A percentile compares a stretch with the other conserved stretches of the same genome.
These are phyloP conservation scores for Garcia nutans DNA, from an alignment of 345 rosid species.

Conservation along the genomic window DNA sequence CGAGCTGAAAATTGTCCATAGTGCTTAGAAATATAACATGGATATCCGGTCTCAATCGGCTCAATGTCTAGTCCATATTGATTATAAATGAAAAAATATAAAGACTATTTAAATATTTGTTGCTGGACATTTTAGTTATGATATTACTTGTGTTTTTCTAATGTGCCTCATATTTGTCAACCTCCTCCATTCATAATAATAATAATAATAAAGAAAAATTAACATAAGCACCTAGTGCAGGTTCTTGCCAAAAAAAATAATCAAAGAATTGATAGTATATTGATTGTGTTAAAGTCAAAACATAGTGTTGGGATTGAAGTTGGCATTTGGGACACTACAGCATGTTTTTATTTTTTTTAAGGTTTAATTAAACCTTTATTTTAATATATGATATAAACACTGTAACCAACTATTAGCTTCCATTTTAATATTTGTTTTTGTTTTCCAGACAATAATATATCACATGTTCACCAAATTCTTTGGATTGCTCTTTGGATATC, in stretches of 20 bases:
- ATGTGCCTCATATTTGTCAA: too few species aligned
- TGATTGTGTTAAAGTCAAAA: not conserved
- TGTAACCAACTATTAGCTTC: not conserved
- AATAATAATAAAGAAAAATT: too few species aligned
- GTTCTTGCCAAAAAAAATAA: not conserved
- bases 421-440: not conserved
- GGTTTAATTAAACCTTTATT: not conserved
- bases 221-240: not conserved
- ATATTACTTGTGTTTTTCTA: too few species aligned
- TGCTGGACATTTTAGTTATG: too few species aligned
- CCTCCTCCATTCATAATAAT: too few species aligned
- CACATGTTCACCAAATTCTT: conserved; percentile 10
- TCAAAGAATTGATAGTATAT: not conserved
- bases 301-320: not conserved
- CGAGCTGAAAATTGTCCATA: too few species aligned
- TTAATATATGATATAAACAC: not conserved
- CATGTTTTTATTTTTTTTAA: too few species aligned
- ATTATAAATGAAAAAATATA: too few species aligned
- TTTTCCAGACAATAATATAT: not conserved
- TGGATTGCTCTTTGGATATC: not conserved
- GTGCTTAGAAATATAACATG: too few species aligned
- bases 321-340: not conserved
- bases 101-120: too few species aligned
- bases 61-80: too few species aligned
- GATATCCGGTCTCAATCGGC: too few species aligned